Base-by-base conservation (phyloP, 2,329 filamentous ascomycete genomes). In the Exophiala calicioides region DNA sequence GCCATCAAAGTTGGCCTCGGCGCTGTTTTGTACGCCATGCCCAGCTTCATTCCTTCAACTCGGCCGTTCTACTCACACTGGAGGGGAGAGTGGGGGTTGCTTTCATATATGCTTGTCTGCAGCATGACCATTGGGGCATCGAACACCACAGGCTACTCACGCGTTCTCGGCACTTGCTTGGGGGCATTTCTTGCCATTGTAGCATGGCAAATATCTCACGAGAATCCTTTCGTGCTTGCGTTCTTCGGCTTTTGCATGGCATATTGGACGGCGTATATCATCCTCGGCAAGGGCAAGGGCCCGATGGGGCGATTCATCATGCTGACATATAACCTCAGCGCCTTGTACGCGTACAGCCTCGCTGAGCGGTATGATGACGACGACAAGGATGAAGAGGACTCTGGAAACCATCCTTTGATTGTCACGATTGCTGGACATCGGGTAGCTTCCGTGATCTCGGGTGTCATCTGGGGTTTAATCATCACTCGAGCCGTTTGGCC, bases 81-180 rank as follows among this genome's bases (percentile, higher is more conserved):
- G 89, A 79, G 91, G 64, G 91, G 91, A 21, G 93, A 98, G 75
- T 98, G 93, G 93, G 93, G 93, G 16, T 76, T 98, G 2, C 68
- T 98, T 44, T 95, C 90, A 0, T 97, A 95, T 72, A 97, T 97
- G 91, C 83, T 97, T 62, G 93, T 98, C 18, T 95, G 90, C 64
- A 90, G 88, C 27, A 97, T 96, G 90, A 98, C 91, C 0, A 91
- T 96, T 16, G 93, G 93, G 20, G 90, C 93, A 5, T 88, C 90
- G 18, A 98, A 97, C 66, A 95, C 91, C 1, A 96, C 91, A 0
- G 90, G 90, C 3, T 82, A 84, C 61, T 83, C 90, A 37, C 84
- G 93, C 58, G 91, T 97, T 63, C 74, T 88, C 6, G 93, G 91
- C 47, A 98, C 91, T 1, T 76, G 89, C 24, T 75, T 94, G 27